Evolutionary conservation across 83 land plant genomes (phyloP).

Genomic region (Isoetes engelmannii): DNA sequence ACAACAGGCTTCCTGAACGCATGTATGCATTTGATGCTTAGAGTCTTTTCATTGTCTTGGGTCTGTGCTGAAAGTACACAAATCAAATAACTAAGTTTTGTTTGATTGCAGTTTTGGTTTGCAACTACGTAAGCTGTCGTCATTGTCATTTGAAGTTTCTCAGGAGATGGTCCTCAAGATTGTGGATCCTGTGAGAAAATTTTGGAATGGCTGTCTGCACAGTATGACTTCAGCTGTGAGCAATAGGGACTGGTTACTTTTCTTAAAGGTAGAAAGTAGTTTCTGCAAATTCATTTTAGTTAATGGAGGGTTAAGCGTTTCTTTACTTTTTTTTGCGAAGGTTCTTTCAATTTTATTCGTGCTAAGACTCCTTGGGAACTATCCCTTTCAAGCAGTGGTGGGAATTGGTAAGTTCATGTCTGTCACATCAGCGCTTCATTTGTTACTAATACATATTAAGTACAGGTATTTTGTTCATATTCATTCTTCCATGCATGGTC

Average conservation of each 20-base stretch:
- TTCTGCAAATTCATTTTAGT: not conserved
- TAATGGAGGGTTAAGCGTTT: not conserved
- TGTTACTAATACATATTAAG: no score
- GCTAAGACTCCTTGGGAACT: conserved; percentile 40
- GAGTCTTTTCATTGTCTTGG: conserved; percentile 1
- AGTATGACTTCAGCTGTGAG: conserved; percentile 32
- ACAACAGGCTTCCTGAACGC: conserved; percentile 15
- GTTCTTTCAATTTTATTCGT: conserved; percentile 25
- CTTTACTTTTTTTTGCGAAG: conserved; percentile 8
- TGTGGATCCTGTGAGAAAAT: conserved; percentile 21
- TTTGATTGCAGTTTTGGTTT: conserved; percentile 50
- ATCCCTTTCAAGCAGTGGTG: conserved; percentile 25
- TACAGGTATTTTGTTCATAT: no score
- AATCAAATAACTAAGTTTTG: not conserved
- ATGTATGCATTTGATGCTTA: not conserved
- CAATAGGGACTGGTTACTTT: conserved; percentile 43
- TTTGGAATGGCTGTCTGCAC: conserved; percentile 41
- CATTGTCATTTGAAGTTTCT: conserved; percentile 37
- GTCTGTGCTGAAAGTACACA: not conserved
- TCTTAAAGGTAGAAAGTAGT: conserved; percentile 38
- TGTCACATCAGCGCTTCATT: no score
- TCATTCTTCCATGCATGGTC: no score
- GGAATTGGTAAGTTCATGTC: conserved; percentile 24
- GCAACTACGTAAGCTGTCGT: conserved; percentile 34
- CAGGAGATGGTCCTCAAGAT: conserved; percentile 34